Conservation (phyloP, 371 early-diverging fungal genomes). For the Mortierella sp. region DNA sequence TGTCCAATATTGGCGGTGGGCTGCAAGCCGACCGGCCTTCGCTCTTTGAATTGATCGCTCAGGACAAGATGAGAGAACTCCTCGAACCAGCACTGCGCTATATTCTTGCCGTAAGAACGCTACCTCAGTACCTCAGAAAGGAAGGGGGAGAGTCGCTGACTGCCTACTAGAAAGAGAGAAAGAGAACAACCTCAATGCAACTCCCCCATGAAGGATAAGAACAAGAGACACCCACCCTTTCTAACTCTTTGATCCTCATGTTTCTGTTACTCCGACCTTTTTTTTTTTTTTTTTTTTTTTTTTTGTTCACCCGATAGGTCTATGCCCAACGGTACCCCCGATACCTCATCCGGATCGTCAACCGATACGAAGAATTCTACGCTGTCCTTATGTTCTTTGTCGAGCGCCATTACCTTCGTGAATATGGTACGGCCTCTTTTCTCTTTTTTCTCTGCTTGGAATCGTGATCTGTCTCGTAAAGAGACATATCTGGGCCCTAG, state of each 20-base stretch:
- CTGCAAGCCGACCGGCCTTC: slow-evolving; percentile 84
- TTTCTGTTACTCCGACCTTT: neutral
- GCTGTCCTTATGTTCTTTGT: slow-evolving; percentile 79
- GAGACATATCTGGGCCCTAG: too few relatives aligned
- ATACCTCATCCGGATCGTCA: slow-evolving; percentile 78
- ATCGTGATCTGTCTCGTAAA: too few relatives aligned
- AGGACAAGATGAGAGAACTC: slow-evolving; percentile 83
- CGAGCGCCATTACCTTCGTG: slow-evolving; percentile 84
- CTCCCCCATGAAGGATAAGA: too few relatives aligned
- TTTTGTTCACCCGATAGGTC: slow-evolving; percentile 58
- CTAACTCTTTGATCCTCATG: neutral
- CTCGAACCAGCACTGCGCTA: slow-evolving; percentile 90
- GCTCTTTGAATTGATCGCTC: slow-evolving; percentile 89
- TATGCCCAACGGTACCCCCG: slow-evolving; percentile 93
- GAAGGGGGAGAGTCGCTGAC: neutral
- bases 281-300: neutral
- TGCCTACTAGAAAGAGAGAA: too few relatives aligned
- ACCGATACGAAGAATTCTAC: slow-evolving; percentile 84
- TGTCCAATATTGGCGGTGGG: slow-evolving; percentile 81
- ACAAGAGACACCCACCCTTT: too few relatives aligned
- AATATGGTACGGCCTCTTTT: slow-evolving; percentile 67
- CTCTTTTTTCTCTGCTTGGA: neutral
- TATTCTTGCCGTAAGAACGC: slow-evolving; percentile 74
- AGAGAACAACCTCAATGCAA: too few relatives aligned
- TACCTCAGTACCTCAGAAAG: neutral